Percentiles rank a stretch among this genome's conserved stretches.
phyloP scores from a whole-genome alignment of 306 rosid species.

The Malus fusca region DNA sequence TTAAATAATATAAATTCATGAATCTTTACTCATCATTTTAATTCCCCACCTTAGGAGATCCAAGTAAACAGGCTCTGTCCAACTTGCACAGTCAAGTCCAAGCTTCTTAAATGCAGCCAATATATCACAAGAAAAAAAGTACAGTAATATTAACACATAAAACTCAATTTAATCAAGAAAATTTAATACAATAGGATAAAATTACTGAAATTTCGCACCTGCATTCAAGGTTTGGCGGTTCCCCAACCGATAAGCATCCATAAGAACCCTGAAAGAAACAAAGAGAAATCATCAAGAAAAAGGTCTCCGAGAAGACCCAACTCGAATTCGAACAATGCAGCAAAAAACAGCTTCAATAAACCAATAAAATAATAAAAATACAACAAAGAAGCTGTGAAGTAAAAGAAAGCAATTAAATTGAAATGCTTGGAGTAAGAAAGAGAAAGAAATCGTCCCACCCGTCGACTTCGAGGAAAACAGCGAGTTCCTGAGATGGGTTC shows the following conservation, averaged over 20 bases:
- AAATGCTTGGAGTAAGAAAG: neutral
- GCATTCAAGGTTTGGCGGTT: slow-evolving; percentile 73
- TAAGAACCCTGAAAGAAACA: slow-evolving; percentile 54
- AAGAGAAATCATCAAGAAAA: neutral
- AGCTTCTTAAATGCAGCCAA: slow-evolving; percentile 69
- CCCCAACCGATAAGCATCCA: slow-evolving; percentile 72
- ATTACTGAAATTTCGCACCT: slow-evolving; percentile 37
- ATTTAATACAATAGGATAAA: neutral
- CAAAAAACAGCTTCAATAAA: neutral
- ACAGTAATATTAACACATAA: neutral
- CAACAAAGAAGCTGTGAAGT: neutral
- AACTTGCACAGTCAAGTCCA: slow-evolving; percentile 93
- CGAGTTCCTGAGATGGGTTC: no score
- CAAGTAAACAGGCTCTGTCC: slow-evolving; percentile 77
- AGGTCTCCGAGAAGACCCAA: neutral
- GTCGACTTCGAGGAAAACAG: no score
- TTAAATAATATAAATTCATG: neutral
- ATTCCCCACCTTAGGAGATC: slow-evolving; percentile 70
- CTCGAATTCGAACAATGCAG: neutral
- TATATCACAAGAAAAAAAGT: neutral
- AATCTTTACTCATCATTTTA: neutral
- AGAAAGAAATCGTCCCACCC: no score
- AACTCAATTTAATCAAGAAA: neutral
- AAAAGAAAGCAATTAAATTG: neutral
- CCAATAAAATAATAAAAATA: neutral